phyloP scores from a whole-genome alignment of 768 basidiomycete species.

The Mycena vulgaris region DNA sequence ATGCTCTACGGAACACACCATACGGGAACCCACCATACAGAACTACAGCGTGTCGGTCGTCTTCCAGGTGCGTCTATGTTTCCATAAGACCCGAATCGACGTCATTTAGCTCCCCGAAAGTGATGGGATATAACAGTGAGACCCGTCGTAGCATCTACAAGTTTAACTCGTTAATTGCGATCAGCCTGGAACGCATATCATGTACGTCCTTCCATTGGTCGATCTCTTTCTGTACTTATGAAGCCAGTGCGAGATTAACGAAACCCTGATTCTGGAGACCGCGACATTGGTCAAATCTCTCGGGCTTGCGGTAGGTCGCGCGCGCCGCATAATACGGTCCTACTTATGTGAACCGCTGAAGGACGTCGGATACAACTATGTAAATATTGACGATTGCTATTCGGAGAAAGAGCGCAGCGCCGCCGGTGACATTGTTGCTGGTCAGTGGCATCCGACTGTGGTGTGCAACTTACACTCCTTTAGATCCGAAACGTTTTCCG shows the following conservation, averaged over 20 bases:
- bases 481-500: conserved; percentile 68
- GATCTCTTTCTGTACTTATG: background rate
- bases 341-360: conserved; percentile 38
- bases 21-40: background rate
- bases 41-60: conserved; percentile 34
- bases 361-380: conserved; percentile 71
- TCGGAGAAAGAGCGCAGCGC: conserved; percentile 69
- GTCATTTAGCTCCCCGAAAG: background rate
- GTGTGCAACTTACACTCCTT: background rate
- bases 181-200: conserved; percentile 82
- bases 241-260: conserved; percentile 71
- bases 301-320: conserved; percentile 62
- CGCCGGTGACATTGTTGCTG: conserved; percentile 69
- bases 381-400: conserved; percentile 79
- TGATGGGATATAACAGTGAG: conserved; percentile 36
- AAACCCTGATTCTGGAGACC: conserved; percentile 64
- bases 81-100: background rate
- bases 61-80: conserved; percentile 27
- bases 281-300: conserved; percentile 66
- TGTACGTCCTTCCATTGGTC: conserved; percentile 51
- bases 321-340: too few species aligned
- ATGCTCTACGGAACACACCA: conserved; percentile 16
- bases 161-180: background rate
- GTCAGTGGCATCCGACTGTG: conserved; percentile 49
- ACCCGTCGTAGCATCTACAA: background rate